These are phyloP conservation scores for Gilbertella persicaria DNA, from an alignment of 371 early-diverging fungal species.

Conservation along the genomic window DNA sequence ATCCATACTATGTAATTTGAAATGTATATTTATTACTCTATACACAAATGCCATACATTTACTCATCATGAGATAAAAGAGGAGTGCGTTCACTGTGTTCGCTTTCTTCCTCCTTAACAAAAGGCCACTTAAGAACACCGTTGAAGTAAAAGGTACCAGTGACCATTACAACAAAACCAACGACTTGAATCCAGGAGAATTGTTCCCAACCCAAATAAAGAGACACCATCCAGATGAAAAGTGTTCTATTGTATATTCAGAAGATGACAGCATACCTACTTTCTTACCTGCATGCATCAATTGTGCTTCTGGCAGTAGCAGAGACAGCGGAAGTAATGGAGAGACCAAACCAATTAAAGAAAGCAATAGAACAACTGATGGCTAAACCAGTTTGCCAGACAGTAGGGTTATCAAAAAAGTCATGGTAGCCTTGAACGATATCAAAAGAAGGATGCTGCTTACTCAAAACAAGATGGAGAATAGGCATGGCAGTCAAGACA, in stretches of 20 bases:
- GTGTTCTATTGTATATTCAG: conserved; percentile 56
- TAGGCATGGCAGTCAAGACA: conserved; percentile 69
- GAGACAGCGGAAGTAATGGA: conserved; percentile 84
- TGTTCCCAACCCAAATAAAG: conserved; percentile 92
- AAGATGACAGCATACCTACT: background rate
- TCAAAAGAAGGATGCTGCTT: conserved; percentile 74
- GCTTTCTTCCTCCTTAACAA: conserved; percentile 19
- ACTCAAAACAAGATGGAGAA: conserved; percentile 75
- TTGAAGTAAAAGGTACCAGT: conserved; percentile 93
- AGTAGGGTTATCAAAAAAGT: conserved; percentile 65
- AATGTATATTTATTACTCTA: background rate
- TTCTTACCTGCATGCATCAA: conserved; percentile 84
- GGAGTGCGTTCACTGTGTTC: conserved; percentile 31
- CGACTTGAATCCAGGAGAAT: conserved; percentile 88
- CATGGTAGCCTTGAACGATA: conserved; percentile 71
- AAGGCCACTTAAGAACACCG: conserved; percentile 68
- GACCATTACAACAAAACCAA: conserved; percentile 80
- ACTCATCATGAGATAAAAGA: conserved; percentile 25
- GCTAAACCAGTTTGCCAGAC: conserved; percentile 80
- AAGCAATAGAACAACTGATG: conserved; percentile 85
- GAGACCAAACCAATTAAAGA: conserved; percentile 95
- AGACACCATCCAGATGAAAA: conserved; percentile 94
- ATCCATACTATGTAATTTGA: background rate
- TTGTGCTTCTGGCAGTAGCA: conserved; percentile 91
- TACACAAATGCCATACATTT: too few species aligned